A percentile compares a stretch with the other conserved stretches of the same genome.
phyloP scores from a whole-genome alignment of 1,139 yeast species.

The Eremothecium sinecaudum region DNA sequence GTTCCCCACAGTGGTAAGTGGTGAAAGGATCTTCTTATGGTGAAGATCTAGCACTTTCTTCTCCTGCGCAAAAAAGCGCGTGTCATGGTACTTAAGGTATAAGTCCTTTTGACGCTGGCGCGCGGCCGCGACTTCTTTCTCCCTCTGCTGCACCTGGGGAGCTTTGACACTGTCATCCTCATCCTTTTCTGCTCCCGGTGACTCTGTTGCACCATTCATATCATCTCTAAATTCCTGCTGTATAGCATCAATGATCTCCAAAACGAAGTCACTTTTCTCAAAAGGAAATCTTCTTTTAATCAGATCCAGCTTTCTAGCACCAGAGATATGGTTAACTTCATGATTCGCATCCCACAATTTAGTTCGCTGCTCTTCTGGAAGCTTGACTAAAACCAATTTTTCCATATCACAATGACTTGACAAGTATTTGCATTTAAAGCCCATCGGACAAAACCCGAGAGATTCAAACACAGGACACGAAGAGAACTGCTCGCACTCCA shows the following conservation, averaged over 20 bases:
- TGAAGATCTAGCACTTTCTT: slow-evolving; percentile 63
- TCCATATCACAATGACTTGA: slow-evolving; percentile 56
- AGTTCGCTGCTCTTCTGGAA: slow-evolving; percentile 27
- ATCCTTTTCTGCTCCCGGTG: slow-evolving; percentile 15
- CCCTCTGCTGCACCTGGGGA: slow-evolving; percentile 25
- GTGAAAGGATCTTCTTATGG: slow-evolving; percentile 81
- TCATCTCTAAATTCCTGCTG: slow-evolving; percentile 35
- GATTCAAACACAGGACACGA: slow-evolving; percentile 80
- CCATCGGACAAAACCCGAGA: slow-evolving; percentile 85
- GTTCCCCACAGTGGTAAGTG: slow-evolving; percentile 95
- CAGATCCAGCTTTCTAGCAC: slow-evolving; percentile 44
- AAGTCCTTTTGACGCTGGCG: slow-evolving; percentile 31
- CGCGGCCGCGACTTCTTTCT: slow-evolving; percentile 23
- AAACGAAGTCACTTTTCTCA: slow-evolving; percentile 44
- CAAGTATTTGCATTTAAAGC: slow-evolving; percentile 87
- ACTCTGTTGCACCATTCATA: slow-evolving; percentile 24
- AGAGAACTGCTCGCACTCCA: slow-evolving; percentile 36
- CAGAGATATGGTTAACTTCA: slow-evolving; percentile 59
- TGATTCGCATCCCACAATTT: slow-evolving; percentile 36
- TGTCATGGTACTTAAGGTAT: slow-evolving; percentile 55
- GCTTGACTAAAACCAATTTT: slow-evolving; percentile 38
- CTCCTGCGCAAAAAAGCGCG: slow-evolving; percentile 72
- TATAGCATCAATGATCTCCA: slow-evolving; percentile 47
- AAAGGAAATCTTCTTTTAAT: slow-evolving; percentile 57
- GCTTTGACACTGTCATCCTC: slow-evolving; percentile 22